Evolutionary conservation across 345 rosid genomes (phyloP).

Genomic region (Limnanthes douglasii): DNA sequence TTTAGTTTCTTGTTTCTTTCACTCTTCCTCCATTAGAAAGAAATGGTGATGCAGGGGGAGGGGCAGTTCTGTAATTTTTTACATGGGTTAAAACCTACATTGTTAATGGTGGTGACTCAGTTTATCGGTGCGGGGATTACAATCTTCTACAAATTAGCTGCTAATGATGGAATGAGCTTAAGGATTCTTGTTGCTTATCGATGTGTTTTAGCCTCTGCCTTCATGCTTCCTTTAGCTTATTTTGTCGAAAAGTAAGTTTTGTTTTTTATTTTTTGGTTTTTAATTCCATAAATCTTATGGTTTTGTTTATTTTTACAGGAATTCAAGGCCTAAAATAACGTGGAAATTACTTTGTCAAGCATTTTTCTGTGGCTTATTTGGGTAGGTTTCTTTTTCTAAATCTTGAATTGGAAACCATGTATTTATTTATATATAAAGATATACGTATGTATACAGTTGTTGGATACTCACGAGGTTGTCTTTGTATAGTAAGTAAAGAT

Average conservation of each 20-base stretch:
- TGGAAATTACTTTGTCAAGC: conserved; percentile 25
- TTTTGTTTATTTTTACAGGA: conserved; percentile 10
- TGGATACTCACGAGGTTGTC: too few species aligned
- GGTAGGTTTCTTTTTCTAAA: conserved; percentile 15
- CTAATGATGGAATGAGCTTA: conserved; percentile 19
- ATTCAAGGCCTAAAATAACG: conserved; percentile 30
- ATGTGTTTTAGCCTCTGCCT: conserved; percentile 15
- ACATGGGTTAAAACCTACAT: conserved; percentile 6
- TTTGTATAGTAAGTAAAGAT: too few species aligned
- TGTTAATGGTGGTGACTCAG: conserved; percentile 21
- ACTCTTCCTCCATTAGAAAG: too few species aligned
- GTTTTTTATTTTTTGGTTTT: background rate
- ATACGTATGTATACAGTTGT: background rate
- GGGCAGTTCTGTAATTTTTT: background rate
- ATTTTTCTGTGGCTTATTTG: conserved; percentile 29
- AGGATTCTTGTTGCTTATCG: conserved; percentile 25
- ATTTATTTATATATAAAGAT: background rate
- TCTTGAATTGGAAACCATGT: background rate
- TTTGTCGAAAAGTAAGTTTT: conserved; percentile 19
- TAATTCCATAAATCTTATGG: conserved; percentile 2
- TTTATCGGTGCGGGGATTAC: conserved; percentile 14
- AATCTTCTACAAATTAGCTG: conserved; percentile 19
- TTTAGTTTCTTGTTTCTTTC: too few species aligned
- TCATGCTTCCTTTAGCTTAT: conserved; percentile 19
- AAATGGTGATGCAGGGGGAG: background rate